Base-by-base conservation (phyloP, 306 rosid genomes). In the Vigna hirtella region DNA sequence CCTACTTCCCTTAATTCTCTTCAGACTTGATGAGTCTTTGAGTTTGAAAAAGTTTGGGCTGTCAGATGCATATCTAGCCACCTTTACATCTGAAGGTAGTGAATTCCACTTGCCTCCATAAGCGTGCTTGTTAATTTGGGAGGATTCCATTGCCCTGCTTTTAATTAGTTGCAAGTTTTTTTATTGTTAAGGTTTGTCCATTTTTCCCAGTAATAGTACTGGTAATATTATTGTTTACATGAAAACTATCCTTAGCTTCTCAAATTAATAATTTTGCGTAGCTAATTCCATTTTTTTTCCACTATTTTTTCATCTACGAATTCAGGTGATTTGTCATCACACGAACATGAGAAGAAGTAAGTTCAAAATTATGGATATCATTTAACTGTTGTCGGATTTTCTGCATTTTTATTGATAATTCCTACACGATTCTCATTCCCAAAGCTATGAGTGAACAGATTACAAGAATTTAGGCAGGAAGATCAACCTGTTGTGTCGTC, bases 61-160 rank as follows among this genome's bases (percentile, higher is more conserved):
- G 66, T 94, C 97, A 5, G 93, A 90, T 83, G 96, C 90, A 47
- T 87, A 93, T 66, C 90, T 94, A 26, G 97, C 96, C 24, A 86
- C 90, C 47, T 82, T 92, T 76, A 96, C 96, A 83, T 90, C 88
- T 51, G 87, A 87, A 90, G 94, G 98, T 94, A 86, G 86, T 66
- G 73, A 68, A 73, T 59, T 2, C 9, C 82, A 43, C 24, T 66
- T 79, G 65, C 56, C 76, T 49, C 72, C 79, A 28, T 58, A 48
- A 42, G 28, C 76, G 40, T 75, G 77, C 77, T 75, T 34, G 52
- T 56, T 81, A n/a, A 26, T 56, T 38, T 32, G 47, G 17, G 24
- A 53, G 62, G 32, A 84, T 57, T 72, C 18, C 67, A 38, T 52
- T 70, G 28, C 40, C 24, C 38, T 45, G 61, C 63, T 57, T 73